Base-by-base conservation (phyloP, 2,329 filamentous ascomycete genomes). In the Cadophora gregata region DNA sequence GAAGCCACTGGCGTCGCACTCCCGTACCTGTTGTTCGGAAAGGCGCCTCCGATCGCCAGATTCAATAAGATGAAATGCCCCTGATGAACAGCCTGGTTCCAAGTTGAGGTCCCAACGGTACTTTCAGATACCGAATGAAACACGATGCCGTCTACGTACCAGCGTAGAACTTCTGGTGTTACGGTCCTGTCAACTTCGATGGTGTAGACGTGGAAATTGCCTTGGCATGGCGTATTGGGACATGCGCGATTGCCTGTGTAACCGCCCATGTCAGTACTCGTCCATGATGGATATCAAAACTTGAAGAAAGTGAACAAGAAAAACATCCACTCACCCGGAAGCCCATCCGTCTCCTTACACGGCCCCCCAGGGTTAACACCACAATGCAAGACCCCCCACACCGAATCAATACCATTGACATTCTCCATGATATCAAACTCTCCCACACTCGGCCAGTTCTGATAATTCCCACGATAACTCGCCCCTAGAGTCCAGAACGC, bases 341-440 rank as follows among this genome's bases (percentile, higher is more conserved):
- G 38, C 8, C 55, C 55, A 59, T 59, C 36, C 19, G 55, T 59
- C 29, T 59, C 55, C 19, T 14, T 38, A 42, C 55, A 59, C 8
- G 31, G 31, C 9, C 55, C 55, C 4, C 55, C 55, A 8, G 55
- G 55, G 42, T 59, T 59, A 9, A 59, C 36, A 59, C 36, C 55
- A 10, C 55, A 59, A 42, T 59, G 55, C 5, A 59, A 27, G 3
- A 42, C 36, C 16, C 55, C 55, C 31, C 31, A 59, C 27, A 59
- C 55, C 31, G 31, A 36, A 25, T 59, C n/a, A 9, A 59, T 59
- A 16, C 55, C 55, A 21, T 59, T 59, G 4, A 59, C 55, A 42
- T 59, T 59, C 55, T 59, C 55, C 55, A 59, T 59, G n/a, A 59
- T 59, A 24, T 59, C 55, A n/a, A 59, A 59, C 29, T 59, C 55